Percentiles rank a stretch among this genome's conserved stretches.
phyloP scores from a whole-genome alignment of 805 yeast genomes.

The Yarrowia sp. region DNA sequence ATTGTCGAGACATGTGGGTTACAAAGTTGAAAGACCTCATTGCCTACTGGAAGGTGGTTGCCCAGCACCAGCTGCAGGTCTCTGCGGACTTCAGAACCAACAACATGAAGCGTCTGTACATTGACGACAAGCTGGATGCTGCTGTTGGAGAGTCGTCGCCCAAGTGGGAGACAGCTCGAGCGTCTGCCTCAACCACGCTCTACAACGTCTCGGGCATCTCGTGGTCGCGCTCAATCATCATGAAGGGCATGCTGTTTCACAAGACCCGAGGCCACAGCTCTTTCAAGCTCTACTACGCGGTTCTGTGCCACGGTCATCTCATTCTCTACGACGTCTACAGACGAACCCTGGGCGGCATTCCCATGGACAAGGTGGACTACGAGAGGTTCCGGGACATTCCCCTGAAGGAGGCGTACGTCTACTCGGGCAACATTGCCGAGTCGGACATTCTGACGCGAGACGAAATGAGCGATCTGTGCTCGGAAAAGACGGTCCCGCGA shows the following conservation, averaged over 20 bases:
- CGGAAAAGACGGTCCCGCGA: slow-evolving; percentile 59
- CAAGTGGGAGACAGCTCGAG: slow-evolving; percentile 56
- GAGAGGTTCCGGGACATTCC: slow-evolving; percentile 58
- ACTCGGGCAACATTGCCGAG: slow-evolving; percentile 64
- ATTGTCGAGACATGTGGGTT: slow-evolving; percentile 17
- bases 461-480: slow-evolving; percentile 36
- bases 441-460: slow-evolving; percentile 53
- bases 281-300: slow-evolving; percentile 59
- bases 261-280: slow-evolving; percentile 67
- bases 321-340: slow-evolving; percentile 53
- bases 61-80: not conserved
- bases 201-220: slow-evolving; percentile 59
- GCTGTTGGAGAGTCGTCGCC: slow-evolving; percentile 46
- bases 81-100: not conserved
- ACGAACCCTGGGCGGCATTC: slow-evolving; percentile 48
- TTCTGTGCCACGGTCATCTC: slow-evolving; percentile 69
- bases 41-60: slow-evolving; percentile 18
- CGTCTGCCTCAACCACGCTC: slow-evolving; percentile 51
- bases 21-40: slow-evolving; percentile 7
- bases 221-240: slow-evolving; percentile 56
- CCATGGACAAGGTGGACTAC: slow-evolving; percentile 50
- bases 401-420: slow-evolving; percentile 65
- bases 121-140: slow-evolving; percentile 53
- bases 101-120: slow-evolving; percentile 23
- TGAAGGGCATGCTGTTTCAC: slow-evolving; percentile 65